phyloP scores from a whole-genome alignment of 345 rosid genomes.

The Moringa oleifera region DNA sequence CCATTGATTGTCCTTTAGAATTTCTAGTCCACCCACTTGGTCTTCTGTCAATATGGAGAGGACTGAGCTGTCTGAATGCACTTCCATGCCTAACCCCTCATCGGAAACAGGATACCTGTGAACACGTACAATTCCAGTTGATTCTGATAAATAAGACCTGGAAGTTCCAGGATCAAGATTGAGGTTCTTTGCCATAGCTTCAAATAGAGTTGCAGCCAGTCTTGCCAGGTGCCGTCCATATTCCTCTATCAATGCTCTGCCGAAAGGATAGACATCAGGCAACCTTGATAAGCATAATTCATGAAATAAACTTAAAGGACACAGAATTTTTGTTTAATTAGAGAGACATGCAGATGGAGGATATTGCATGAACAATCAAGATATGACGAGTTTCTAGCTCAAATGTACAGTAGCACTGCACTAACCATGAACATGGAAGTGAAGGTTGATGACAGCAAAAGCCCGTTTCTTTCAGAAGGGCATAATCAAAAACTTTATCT shows the following conservation, averaged over 20 bases:
- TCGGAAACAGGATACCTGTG: slow-evolving; percentile 49
- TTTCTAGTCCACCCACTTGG: slow-evolving; percentile 60
- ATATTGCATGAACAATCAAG: too few relatives aligned
- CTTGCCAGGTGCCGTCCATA: slow-evolving; percentile 60
- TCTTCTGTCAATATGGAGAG: slow-evolving; percentile 59
- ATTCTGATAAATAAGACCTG: slow-evolving; percentile 35
- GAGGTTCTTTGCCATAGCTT: slow-evolving; percentile 40
- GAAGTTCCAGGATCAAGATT: slow-evolving; percentile 28
- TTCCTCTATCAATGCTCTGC: slow-evolving; percentile 50
- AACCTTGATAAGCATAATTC: too few relatives aligned
- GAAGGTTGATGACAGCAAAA: too few relatives aligned
- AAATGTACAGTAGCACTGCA: too few relatives aligned
- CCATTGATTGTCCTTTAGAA: slow-evolving; percentile 58
- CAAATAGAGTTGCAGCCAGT: slow-evolving; percentile 40
- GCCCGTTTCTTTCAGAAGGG: too few relatives aligned
- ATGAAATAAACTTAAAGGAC: too few relatives aligned
- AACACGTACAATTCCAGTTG: slow-evolving; percentile 50
- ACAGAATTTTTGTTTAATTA: too few relatives aligned
- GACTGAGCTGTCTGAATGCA: slow-evolving; percentile 81
- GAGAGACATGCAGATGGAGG: too few relatives aligned
- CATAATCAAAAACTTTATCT: too few relatives aligned
- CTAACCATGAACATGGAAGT: too few relatives aligned
- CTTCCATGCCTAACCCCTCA: slow-evolving; percentile 45
- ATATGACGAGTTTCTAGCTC: too few relatives aligned
- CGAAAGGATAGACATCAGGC: neutral